Conservation (phyloP, 2,329 filamentous ascomycete genomes). For the Stagonosporopsis chrysanthemi region DNA sequence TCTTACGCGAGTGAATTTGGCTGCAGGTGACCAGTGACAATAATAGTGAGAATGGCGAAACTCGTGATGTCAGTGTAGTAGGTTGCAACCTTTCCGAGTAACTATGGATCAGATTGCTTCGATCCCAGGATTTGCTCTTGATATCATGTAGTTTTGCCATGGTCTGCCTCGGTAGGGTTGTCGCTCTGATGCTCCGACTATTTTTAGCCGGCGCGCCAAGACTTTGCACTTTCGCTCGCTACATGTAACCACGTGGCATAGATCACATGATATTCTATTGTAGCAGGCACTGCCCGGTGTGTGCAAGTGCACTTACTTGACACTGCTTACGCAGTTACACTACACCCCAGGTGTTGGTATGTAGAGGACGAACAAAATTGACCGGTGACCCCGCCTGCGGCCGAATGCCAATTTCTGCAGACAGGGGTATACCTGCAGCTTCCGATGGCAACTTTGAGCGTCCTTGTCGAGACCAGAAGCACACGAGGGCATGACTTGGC, state of each 20-base stretch:
- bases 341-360: background rate
- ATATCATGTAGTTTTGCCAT: background rate
- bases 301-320: no score
- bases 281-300: no score
- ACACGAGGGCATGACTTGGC: background rate
- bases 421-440: background rate
- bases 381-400: background rate
- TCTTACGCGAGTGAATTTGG: background rate
- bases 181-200: conserved; percentile 14
- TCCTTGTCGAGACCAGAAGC: background rate
- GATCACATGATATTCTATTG: no score
- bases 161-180: background rate
- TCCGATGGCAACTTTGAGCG: background rate
- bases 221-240: conserved; percentile 4
- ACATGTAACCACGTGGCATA: no score
- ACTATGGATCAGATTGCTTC: background rate
- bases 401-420: background rate
- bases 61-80: no score
- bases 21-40: background rate
- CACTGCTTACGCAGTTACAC: no score
- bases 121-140: background rate
- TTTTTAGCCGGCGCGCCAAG: conserved; percentile 21
- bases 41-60: background rate
- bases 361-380: background rate
- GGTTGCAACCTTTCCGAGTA: background rate